Evolutionary conservation across 306 rosid species (phyloP), one percentile per base, ranked within the genome.

Genomic region (Purshia tridentata): DNA sequence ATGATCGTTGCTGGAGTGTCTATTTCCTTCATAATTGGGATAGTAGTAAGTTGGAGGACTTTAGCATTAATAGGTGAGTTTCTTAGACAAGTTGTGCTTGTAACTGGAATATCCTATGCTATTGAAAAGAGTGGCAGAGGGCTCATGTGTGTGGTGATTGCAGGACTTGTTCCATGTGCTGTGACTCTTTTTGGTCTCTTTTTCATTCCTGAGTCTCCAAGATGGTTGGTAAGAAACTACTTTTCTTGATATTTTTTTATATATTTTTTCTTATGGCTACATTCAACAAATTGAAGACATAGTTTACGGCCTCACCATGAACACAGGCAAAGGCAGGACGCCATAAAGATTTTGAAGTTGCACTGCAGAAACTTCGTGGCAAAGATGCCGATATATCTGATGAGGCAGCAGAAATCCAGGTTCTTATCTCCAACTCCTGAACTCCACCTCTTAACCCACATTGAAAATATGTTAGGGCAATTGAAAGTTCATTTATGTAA

Each of bases 131-230:
- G 37, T 50, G 20, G 15, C 68, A 52, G 51, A 69, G 65, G 57
- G 46, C 53, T 86, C 76, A 86, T 70, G 45, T 48, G 54, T 73
- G 16, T 65, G 29, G 80, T 75, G 70, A 56, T 83, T 81, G 85
- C 86, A 94, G 97, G 88, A 35, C 92, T 94, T 35, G 37, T 85
- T 82, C 98, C 97, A 23, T 84, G 90, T 51, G 92, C 87, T 45
- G 72, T 94, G 47, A 79, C 90, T 80, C 81, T 85, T 76, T 76
- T 89, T 37, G 98, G 98, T 81, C 95, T 91, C 74, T 77, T 91
- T 80, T 79, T 91, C 81, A 86, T 94, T 77, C 98, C 96, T 0
- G 98, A 94, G 84, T 94, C 98, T 82, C 98, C 98, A 39, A 88
- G 98, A 91, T 94, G 97, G 97, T 80, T 94, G 81, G 98, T 94